Evolutionary conservation across 345 rosid genomes (phyloP).

Genomic region (Eutrema yunnanense): DNA sequence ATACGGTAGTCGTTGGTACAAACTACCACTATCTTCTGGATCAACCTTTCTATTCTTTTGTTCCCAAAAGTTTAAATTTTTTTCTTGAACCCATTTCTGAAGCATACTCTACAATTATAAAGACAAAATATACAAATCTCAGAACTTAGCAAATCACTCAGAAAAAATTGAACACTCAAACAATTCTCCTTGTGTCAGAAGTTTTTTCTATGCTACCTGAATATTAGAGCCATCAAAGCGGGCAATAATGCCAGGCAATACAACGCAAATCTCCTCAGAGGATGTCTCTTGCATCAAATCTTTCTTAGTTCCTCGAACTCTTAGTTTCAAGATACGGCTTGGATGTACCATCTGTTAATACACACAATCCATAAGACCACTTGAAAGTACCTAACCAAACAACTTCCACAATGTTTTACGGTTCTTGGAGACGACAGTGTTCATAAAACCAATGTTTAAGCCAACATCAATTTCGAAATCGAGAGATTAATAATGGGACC

Average conservation of each 20-base stretch:
- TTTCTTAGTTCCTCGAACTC: slow-evolving; percentile 67
- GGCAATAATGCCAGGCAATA: slow-evolving; percentile 71
- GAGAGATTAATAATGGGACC: neutral
- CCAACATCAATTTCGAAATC: neutral
- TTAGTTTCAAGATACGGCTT: slow-evolving; percentile 57
- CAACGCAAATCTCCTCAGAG: slow-evolving; percentile 65
- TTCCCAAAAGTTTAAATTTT: slow-evolving; percentile 65
- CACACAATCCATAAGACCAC: neutral
- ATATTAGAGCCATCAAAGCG: slow-evolving; percentile 80
- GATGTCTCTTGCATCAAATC: slow-evolving; percentile 55
- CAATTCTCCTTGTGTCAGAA: neutral
- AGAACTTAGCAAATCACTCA: neutral
- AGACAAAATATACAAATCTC: neutral
- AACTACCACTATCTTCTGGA: slow-evolving; percentile 38
- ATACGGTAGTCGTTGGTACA: slow-evolving; percentile 50
- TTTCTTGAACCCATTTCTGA: slow-evolving; percentile 58
- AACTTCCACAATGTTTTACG: neutral
- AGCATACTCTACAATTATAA: slow-evolving; percentile 52
- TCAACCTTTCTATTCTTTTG: slow-evolving; percentile 41
- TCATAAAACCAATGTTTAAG: neutral
- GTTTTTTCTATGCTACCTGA: slow-evolving; percentile 36
- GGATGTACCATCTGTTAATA: slow-evolving; percentile 54
- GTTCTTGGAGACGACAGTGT: neutral
- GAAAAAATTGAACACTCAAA: neutral
- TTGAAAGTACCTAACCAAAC: neutral